These are phyloP conservation scores for Vigna hirtella DNA, from an alignment of 306 rosid genomes.

Conservation along the genomic window DNA sequence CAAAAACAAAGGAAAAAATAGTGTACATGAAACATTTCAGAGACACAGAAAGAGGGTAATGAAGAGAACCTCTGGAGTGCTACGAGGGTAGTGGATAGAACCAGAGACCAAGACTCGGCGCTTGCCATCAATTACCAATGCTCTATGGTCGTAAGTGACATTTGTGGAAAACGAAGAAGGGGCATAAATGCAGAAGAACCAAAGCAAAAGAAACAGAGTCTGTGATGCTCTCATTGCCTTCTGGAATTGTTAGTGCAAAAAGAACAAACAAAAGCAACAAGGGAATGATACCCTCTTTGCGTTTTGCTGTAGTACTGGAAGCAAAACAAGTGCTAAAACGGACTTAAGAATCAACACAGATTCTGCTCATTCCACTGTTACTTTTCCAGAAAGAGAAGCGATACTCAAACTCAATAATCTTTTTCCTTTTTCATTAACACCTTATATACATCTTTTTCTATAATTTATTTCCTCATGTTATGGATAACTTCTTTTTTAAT, in stretches of 20 bases:
- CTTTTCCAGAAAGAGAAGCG: too few species aligned
- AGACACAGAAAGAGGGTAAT: not conserved
- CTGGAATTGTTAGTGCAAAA: not conserved
- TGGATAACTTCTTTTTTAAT: too few species aligned
- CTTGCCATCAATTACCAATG: conserved; percentile 82
- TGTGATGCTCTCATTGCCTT: conserved; percentile 54
- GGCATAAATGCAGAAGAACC: conserved; percentile 53
- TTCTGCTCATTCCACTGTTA: too few species aligned
- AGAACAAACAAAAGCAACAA: not conserved
- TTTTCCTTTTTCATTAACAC: too few species aligned
- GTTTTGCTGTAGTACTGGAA: conserved; percentile 29
- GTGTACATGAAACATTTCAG: not conserved
- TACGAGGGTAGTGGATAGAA: conserved; percentile 95
- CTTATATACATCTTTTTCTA: too few species aligned
- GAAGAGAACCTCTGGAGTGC: conserved; percentile 79
- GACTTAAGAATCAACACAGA: not conserved
- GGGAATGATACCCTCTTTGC: conserved; percentile 30
- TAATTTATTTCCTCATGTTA: too few species aligned
- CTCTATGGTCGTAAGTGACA: conserved; percentile 88
- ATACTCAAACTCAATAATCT: too few species aligned
- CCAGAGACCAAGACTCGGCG: conserved; percentile 83
- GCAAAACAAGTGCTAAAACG: conserved; percentile 19
- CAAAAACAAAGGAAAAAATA: not conserved
- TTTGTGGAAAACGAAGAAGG: conserved; percentile 54
- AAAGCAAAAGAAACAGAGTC: conserved; percentile 40